phyloP scores from a whole-genome alignment of 768 basidiomycete genomes.

The Xerocomellus amylosporus region DNA sequence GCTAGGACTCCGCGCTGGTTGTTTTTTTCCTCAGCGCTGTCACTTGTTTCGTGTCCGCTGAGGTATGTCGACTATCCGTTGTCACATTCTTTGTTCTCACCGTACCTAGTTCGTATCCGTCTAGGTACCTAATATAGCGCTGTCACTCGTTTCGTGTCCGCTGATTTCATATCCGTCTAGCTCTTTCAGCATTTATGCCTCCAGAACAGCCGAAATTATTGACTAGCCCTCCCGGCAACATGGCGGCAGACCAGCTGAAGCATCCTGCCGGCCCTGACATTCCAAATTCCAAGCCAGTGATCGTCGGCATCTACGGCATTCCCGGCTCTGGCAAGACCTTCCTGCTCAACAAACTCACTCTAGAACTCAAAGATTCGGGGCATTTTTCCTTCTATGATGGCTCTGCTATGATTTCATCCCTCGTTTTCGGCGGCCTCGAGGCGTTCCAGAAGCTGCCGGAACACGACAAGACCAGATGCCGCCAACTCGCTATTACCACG shows the following conservation, averaged over 20 bases:
- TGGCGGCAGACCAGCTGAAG: not conserved
- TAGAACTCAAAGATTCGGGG: conserved; percentile 10
- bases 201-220: conserved; percentile 6
- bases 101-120: no score
- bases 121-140: no score
- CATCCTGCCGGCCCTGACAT: conserved; percentile 3
- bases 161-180: not conserved
- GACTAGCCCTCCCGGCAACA: conserved; percentile 8
- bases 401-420: conserved; percentile 14
- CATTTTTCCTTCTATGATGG: conserved; percentile 15
- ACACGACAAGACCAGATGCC: conserved; percentile 13
- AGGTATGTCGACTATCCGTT: no score
- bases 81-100: no score
- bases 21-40: no score
- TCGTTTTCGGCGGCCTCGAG: conserved; percentile 10
- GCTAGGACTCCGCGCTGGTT: no score
- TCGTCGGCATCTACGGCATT: conserved; percentile 13
- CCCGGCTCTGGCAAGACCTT: conserved; percentile 17
- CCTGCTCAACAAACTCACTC: conserved; percentile 9
- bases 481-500: conserved; percentile 11
- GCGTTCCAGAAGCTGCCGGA: conserved; percentile 13
- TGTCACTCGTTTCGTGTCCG: no score
- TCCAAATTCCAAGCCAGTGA: conserved; percentile 10
- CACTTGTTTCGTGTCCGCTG: no score
- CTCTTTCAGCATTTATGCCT: conserved; percentile 1